Conservation (phyloP, 129 eudicot species). For the Lactuca sativa region DNA sequence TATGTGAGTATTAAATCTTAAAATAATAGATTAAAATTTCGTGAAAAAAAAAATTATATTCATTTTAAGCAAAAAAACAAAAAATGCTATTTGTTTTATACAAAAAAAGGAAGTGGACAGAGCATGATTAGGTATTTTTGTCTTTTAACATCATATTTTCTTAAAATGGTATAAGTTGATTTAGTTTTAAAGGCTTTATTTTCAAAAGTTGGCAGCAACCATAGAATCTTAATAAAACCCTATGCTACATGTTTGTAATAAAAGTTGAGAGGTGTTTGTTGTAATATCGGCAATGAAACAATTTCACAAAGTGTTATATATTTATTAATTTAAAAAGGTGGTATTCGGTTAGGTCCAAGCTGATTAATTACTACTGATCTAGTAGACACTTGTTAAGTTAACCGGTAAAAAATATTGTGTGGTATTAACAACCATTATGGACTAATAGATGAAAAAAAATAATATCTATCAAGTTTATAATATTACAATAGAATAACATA, state of each 20-base stretch:
- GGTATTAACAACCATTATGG: too few relatives aligned
- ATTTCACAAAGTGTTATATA: too few relatives aligned
- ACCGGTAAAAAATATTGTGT: too few relatives aligned
- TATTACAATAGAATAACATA: background rate
- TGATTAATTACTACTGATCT: too few relatives aligned
- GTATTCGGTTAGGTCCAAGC: too few relatives aligned
- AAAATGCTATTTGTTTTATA: background rate
- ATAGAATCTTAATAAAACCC: constrained; percentile 11
- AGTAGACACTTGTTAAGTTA: too few relatives aligned
- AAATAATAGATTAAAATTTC: background rate
- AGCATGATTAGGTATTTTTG: background rate
- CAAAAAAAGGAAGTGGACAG: background rate
- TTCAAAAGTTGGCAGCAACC: constrained; percentile 19
- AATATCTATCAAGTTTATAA: background rate
- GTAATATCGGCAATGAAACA: too few relatives aligned
- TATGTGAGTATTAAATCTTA: too few relatives aligned
- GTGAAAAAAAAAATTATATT: too few relatives aligned
- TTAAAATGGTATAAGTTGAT: background rate
- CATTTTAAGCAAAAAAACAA: too few relatives aligned
- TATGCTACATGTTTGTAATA: background rate
- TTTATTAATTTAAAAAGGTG: too few relatives aligned
- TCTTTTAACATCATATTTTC: constrained; percentile 3
- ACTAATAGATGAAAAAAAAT: too few relatives aligned
- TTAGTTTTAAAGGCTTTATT: constrained; percentile 3
- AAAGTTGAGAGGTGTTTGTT: background rate